Evolutionary conservation across 129 eudicot genomes (phyloP).

Genomic region (Tanacetum coccineum): DNA sequence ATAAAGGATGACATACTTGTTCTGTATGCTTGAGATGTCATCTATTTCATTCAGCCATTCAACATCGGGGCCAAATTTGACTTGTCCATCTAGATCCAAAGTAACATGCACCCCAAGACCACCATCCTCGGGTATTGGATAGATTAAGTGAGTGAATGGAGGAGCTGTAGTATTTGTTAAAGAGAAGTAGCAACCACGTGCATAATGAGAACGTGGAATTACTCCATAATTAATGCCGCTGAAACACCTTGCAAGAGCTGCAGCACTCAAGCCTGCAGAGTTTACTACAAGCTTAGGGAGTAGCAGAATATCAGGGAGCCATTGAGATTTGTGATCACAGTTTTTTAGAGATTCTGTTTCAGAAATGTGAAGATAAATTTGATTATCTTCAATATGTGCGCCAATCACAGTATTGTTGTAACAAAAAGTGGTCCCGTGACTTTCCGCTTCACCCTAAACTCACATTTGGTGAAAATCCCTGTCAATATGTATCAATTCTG

Average conservation of each 20-base stretch:
- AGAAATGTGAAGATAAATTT: constrained; percentile 53
- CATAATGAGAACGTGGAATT: constrained; percentile 56
- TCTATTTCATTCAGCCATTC: constrained; percentile 65
- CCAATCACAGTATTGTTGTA: constrained; percentile 73
- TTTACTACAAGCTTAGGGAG: constrained; percentile 73
- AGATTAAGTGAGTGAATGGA: constrained; percentile 71
- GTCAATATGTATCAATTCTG: constrained; percentile 50
- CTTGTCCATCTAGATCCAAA: constrained; percentile 77
- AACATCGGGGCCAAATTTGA: constrained; percentile 90
- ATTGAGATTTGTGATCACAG: constrained; percentile 33
- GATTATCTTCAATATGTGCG: constrained; percentile 48
- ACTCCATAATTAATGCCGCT: constrained; percentile 35
- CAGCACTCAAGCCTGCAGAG: constrained; percentile 78
- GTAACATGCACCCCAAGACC: constrained; percentile 95
- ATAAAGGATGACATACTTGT: constrained; percentile 45
- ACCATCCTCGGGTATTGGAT: constrained; percentile 96
- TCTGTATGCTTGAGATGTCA: constrained; percentile 63
- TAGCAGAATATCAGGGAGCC: constrained; percentile 59
- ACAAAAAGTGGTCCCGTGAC: constrained; percentile 61
- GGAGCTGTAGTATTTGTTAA: constrained; percentile 49
- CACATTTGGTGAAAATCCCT: constrained; percentile 49
- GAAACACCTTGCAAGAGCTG: constrained; percentile 60
- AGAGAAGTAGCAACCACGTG: constrained; percentile 87
- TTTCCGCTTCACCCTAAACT: constrained; percentile 97
- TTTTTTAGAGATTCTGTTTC: constrained; percentile 45